Evolutionary conservation across 2,329 filamentous ascomycete species (phyloP).

Genomic region (Botrytis sinoallii): DNA sequence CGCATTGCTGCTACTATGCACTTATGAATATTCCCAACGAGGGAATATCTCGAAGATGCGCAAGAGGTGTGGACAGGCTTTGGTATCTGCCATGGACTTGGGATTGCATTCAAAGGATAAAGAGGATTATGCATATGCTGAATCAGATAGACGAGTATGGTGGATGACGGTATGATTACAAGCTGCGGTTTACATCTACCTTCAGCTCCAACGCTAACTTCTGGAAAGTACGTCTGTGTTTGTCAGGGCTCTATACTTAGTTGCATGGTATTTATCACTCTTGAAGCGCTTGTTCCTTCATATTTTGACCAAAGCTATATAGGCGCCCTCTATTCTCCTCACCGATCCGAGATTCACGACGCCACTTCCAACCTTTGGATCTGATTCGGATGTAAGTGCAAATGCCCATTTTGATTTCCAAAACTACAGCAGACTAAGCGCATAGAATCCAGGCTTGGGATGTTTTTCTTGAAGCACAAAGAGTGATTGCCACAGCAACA

Average conservation of each 20-base stretch:
- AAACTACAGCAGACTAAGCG: background rate
- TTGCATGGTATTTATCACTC: conserved; percentile 42
- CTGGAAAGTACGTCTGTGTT: conserved; percentile 45
- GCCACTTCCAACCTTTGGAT: conserved; percentile 42
- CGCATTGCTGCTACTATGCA: conserved; percentile 47
- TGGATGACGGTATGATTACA: conserved; percentile 49
- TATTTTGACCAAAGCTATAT: conserved; percentile 20
- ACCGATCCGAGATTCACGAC: conserved; percentile 47
- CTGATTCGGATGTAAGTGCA: conserved; percentile 41
- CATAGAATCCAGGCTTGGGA: conserved; percentile 37
- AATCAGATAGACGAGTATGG: conserved; percentile 49
- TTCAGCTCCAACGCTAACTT: conserved; percentile 3
- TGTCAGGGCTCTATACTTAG: conserved; percentile 52
- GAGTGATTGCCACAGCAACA: conserved; percentile 47
- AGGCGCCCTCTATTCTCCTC: conserved; percentile 45
- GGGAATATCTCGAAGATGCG: conserved; percentile 53
- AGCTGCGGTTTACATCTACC: background rate
- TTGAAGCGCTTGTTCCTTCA: background rate
- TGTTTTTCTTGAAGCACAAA: conserved; percentile 47
- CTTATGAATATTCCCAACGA: conserved; percentile 53
- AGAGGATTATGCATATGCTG: conserved; percentile 43
- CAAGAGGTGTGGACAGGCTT: conserved; percentile 46
- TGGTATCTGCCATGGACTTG: conserved; percentile 46
- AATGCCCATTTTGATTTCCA: background rate
- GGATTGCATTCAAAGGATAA: conserved; percentile 43